phyloP scores from a whole-genome alignment of 768 basidiomycete species.

The Tylopilus intermedius region DNA sequence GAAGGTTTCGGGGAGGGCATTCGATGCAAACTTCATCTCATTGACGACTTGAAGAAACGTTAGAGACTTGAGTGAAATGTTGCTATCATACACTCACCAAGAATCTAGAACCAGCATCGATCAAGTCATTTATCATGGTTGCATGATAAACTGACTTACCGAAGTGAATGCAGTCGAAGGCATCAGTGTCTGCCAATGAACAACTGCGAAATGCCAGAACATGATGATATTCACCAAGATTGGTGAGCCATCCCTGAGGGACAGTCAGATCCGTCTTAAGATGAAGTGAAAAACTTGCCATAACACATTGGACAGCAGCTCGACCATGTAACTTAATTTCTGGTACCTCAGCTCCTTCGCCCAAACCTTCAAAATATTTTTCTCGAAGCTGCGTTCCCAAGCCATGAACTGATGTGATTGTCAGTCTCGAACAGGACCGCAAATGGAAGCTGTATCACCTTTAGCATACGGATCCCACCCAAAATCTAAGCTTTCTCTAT shows the following conservation, averaged over 20 bases:
- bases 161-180: constrained; percentile 84
- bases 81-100: constrained; percentile 29
- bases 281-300: constrained; percentile 35
- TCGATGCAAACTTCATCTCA: constrained; percentile 85
- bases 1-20: constrained; percentile 84
- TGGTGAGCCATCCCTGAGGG: constrained; percentile 41
- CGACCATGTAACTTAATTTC: constrained; percentile 81
- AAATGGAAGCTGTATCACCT: constrained; percentile 32
- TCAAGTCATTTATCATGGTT: neutral
- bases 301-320: constrained; percentile 56
- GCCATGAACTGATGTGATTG: constrained; percentile 71
- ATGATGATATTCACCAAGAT: constrained; percentile 57
- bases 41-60: constrained; percentile 55
- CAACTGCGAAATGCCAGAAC: constrained; percentile 70
- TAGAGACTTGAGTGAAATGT: neutral
- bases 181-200: constrained; percentile 62
- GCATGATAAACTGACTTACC: constrained; percentile 31
- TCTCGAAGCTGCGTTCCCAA: constrained; percentile 88
- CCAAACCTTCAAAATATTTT: constrained; percentile 63
- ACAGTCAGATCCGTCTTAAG: neutral
- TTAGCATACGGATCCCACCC: constrained; percentile 88
- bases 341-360: constrained; percentile 82
- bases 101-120: constrained; percentile 29
- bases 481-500: constrained; percentile 45
- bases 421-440: neutral